Conservation (phyloP, 805 yeast genomes). For the Candida tallmaniae region DNA sequence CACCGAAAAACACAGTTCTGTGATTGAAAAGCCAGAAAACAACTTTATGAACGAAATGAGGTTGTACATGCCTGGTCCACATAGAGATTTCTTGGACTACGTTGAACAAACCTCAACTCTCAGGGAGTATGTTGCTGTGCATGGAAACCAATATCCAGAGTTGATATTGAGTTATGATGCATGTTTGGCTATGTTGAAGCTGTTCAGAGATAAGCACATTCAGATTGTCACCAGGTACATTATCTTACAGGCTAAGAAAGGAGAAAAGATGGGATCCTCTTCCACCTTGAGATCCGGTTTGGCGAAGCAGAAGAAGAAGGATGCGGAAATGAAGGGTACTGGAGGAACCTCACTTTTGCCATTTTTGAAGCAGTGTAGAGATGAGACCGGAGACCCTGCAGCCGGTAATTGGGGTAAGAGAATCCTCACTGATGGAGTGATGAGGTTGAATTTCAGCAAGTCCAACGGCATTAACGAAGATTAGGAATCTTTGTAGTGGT, state of each 20-base stretch:
- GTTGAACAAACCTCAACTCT: constrained; percentile 56
- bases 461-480: constrained; percentile 41
- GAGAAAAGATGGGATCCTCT: constrained; percentile 48
- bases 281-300: constrained; percentile 63
- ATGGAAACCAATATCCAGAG: constrained; percentile 42
- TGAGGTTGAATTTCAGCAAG: constrained; percentile 36
- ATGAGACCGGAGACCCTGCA: constrained; percentile 91
- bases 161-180: constrained; percentile 78
- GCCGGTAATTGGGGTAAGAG: constrained; percentile 91
- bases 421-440: constrained; percentile 53
- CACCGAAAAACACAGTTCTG: constrained; percentile 9
- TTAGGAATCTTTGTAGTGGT: no score
- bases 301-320: constrained; percentile 46
- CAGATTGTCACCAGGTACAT: constrained; percentile 89
- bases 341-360: constrained; percentile 93
- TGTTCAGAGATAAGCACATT: constrained; percentile 88
- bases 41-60: constrained; percentile 80
- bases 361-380: constrained; percentile 90
- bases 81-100: constrained; percentile 65
- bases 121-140: constrained; percentile 55
- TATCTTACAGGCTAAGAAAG: constrained; percentile 67
- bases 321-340: constrained; percentile 70
- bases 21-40: constrained; percentile 14
- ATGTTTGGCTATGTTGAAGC: constrained; percentile 80
- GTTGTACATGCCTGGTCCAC: constrained; percentile 84